Evolutionary conservation across 305 asterid genomes (phyloP), one percentile per base, ranked within the genome.

Genomic region (Vinca major): DNA sequence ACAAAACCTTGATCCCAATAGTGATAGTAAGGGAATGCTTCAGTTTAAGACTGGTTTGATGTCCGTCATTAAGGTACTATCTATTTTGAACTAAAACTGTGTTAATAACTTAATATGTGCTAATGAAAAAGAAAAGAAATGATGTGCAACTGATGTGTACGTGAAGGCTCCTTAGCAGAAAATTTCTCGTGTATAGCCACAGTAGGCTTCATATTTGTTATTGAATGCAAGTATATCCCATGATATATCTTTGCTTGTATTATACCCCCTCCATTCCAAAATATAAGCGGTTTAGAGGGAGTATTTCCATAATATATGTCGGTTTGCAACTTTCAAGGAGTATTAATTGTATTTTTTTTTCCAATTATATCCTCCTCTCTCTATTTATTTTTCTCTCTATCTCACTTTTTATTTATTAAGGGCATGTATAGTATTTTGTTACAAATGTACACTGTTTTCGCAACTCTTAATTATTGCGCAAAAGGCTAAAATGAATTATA

Each of bases 41-140:
- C 97, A 90, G 84, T 93, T 93, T 78, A 93, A 93, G 86, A 93
- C 98, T 48, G 98, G 98, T 66, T 80, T 93, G 72, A 90, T 90
- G 97, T 90, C 98, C 66, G 94, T 90, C 41, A 93, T 93, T 79
- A 93, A 93, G 98, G 98, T 92, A 89, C 73, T 56, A 3, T 50
- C 40, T 67, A 36, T 52, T 44, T 71, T 49, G 21, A 47, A 44
- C 53, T 66, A 36, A 45, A 52, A 13, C 33, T 72, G 73, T 62
- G 58, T 70, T 41, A 65, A n/a, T n/a, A n/a, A n/a, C n/a, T n/a
- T n/a, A n/a, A 40, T 44, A 17, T 60, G 45, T 3, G 14, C 62
- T 51, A 45, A 14, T 61, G 37, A 43, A 58, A 45, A 48, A 71
- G 17, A 33, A 11, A 36, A 44, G 52, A 67, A 6, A 5, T 71